phyloP scores from a whole-genome alignment of 2,329 filamentous ascomycete genomes.

The Botryotinia globosa region DNA sequence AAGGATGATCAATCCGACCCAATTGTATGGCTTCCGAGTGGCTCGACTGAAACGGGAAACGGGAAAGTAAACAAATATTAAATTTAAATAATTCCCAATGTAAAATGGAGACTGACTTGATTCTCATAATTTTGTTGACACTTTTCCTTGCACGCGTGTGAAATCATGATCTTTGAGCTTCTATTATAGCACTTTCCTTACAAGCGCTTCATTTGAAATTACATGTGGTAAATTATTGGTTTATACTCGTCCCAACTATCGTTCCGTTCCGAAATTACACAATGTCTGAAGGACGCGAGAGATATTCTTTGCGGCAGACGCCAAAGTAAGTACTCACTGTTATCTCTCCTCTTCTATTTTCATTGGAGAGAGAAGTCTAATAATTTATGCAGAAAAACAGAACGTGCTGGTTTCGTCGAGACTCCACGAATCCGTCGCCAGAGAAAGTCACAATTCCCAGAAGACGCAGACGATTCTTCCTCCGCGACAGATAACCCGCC shows the following conservation, averaged over 20 bases:
- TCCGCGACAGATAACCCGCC: conserved; percentile 36
- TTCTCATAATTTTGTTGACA: conserved; percentile 2
- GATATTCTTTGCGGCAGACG: conserved; percentile 38
- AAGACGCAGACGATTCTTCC: conserved; percentile 38
- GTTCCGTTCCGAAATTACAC: conserved; percentile 8
- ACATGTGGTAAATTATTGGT: not conserved
- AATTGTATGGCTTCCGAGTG: conserved; percentile 9
- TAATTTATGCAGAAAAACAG: conserved; percentile 45
- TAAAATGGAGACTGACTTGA: not conserved
- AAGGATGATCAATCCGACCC: not conserved
- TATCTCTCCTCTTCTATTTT: not conserved
- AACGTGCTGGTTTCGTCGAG: conserved; percentile 50
- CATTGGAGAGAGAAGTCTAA: conserved; percentile 14
- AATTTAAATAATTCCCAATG: conserved; percentile 3
- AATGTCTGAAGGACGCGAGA: conserved; percentile 39
- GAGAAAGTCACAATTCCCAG: conserved; percentile 40
- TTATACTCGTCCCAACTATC: not conserved
- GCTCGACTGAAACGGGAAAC: not conserved
- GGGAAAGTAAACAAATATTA: conserved; percentile 7
- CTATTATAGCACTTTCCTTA: not conserved
- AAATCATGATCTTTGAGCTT: conserved; percentile 7
- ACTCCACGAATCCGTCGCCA: conserved; percentile 46
- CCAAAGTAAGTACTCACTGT: conserved; percentile 35
- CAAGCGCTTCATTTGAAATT: not conserved
- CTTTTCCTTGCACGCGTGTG: not conserved